Base-by-base conservation (phyloP, 176 grass and related monocot genomes). In the Musa schizocarpa region DNA sequence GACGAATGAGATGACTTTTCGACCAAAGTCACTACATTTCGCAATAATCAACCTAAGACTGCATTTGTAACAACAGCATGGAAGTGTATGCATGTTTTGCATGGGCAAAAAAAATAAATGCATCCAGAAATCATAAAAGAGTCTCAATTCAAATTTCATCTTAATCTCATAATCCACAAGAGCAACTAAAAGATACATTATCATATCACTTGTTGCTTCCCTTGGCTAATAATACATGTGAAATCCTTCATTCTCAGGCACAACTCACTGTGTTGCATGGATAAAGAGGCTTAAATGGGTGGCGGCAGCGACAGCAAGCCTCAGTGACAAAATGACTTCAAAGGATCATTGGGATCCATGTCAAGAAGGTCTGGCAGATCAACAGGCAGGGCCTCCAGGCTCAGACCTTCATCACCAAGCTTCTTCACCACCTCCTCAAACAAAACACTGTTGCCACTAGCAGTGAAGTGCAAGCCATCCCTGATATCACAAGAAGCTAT, bases 391-490 rank as follows among this genome's bases (percentile, higher is more conserved):
- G 12, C 77, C 66, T 84, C 79, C 1, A 86, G 59, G 85, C 79
- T 83, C 53, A 96, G 63, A 63, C 87, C 87, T 13, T 88, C 34
- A 52, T 72, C 59, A 20, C 50, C 63, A 63, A 96, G 77, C 34
- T 79, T 83, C 74, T 88, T 77, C 76, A 83, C 49, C 75, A 92
- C 78, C 79, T 92, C 77, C 13, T 86, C 74, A 2, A 90, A 96
- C 66, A 92, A 73, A 65, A 92, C 78, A 53, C 84, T 88, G 75
- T 96, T 96, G 29, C 93, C 93, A 1, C 22, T 13, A 12, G 83
- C 61, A n/a, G 89, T 73, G 70, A 96, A 92, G 78, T 96, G 93
- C 57, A 96, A 83, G 2, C 89, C 87, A 24, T 96, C 93, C 25
- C 93, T 92, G 81, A 75, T 73, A 27, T 50, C 10, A 50, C 9